Evolutionary conservation across 2,329 filamentous ascomycete genomes (phyloP).

Genomic region (Pseudohalonectria lignicola): DNA sequence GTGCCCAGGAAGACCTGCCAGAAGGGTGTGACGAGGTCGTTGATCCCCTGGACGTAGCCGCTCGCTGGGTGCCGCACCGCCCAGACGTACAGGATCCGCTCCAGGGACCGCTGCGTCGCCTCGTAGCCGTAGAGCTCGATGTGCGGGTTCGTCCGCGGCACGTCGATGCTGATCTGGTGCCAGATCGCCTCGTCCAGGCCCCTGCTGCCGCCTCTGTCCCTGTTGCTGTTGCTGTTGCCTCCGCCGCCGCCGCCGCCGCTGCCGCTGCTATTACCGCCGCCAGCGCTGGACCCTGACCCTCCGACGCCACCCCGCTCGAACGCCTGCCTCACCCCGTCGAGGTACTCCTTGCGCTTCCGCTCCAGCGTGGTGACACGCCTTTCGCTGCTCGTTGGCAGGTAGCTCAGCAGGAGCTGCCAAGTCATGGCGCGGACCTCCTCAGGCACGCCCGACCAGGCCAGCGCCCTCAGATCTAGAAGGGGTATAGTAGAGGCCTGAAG

Average conservation of each 20-base stretch:
- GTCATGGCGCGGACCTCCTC: constrained; percentile 96
- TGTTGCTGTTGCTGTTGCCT: constrained; percentile 8
- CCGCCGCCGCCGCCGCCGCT: constrained; percentile 7
- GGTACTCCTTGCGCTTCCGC: constrained; percentile 89
- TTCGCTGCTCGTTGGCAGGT: constrained; percentile 94
- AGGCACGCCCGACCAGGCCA: constrained; percentile 90
- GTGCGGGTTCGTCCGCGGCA: constrained; percentile 91
- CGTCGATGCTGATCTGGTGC: constrained; percentile 99
- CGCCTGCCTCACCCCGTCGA: constrained; percentile 74
- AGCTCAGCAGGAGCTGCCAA: constrained; percentile 94
- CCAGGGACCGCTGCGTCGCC: constrained; percentile 85
- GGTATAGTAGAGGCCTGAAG: constrained; percentile 87
- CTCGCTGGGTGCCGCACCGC: constrained; percentile 94
- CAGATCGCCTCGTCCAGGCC: constrained; percentile 89
- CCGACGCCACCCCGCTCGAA: constrained; percentile 53
- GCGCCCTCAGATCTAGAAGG: constrained; percentile 67
- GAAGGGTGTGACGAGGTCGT: constrained; percentile 93
- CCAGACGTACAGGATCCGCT: constrained; percentile 95
- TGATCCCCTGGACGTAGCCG: constrained; percentile 97
- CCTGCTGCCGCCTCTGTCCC: constrained; percentile 8
- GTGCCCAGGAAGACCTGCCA: constrained; percentile 94
- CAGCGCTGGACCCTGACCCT: too few relatives aligned
- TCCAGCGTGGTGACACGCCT: constrained; percentile 82
- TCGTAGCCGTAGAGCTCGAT: constrained; percentile 92
- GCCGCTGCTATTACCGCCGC: too few relatives aligned